phyloP scores from a whole-genome alignment of 2,329 filamentous ascomycete genomes.

The Fusarium mexicanum region DNA sequence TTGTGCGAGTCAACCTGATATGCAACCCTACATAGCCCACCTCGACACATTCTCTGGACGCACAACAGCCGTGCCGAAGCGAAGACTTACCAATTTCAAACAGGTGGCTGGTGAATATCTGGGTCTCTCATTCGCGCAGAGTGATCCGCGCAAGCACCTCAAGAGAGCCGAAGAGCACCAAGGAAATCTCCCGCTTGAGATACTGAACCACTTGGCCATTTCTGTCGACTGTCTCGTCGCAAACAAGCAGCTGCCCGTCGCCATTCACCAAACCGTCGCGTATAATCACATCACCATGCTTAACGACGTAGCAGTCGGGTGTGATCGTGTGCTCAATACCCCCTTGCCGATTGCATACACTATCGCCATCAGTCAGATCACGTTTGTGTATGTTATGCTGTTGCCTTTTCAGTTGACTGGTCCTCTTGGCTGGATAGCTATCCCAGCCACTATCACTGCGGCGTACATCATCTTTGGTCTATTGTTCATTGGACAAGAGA shows the following conservation, averaged over 20 bases:
- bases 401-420: conserved; percentile 81
- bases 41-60: conserved; percentile 75
- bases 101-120: conserved; percentile 77
- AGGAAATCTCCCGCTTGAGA: conserved; percentile 83
- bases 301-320: conserved; percentile 76
- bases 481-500: conserved; percentile 77
- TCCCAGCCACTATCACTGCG: conserved; percentile 76
- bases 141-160: conserved; percentile 80
- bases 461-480: conserved; percentile 87
- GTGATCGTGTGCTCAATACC: conserved; percentile 82
- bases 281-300: conserved; percentile 70
- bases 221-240: conserved; percentile 70
- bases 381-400: conserved; percentile 82
- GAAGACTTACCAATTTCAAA: conserved; percentile 56
- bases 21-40: conserved; percentile 74
- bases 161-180: conserved; percentile 77
- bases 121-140: conserved; percentile 78
- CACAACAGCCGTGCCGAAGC: conserved; percentile 53
- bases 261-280: conserved; percentile 68
- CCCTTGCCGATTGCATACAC: conserved; percentile 84
- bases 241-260: conserved; percentile 63
- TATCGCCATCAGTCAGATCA: conserved; percentile 86
- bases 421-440: conserved; percentile 76
- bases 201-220: conserved; percentile 75
- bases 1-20: conserved; percentile 78